Conservation (phyloP, 1,139 yeast species). For the Hansenula sp. region DNA sequence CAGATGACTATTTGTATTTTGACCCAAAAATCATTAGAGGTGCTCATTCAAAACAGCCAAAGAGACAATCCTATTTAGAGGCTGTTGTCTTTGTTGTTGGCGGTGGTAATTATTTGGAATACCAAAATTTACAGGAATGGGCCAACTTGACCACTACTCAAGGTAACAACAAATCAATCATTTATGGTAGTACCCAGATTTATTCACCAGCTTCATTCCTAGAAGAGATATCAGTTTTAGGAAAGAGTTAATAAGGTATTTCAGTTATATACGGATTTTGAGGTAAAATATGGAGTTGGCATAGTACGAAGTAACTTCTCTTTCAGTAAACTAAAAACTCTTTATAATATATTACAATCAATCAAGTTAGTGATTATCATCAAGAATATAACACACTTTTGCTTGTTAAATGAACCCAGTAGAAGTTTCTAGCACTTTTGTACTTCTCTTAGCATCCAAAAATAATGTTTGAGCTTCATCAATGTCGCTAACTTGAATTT, state of each 20-base stretch:
- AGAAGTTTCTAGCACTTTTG: slow-evolving; percentile 58
- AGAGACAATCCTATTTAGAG: slow-evolving; percentile 75
- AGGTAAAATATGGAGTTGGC: no score
- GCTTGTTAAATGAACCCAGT: slow-evolving; percentile 16
- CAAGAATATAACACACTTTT: no score
- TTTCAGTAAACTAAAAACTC: no score
- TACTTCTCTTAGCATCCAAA: slow-evolving; percentile 85
- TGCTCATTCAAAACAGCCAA: slow-evolving; percentile 84
- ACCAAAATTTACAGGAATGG: slow-evolving; percentile 93
- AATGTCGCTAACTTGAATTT: slow-evolving; percentile 66
- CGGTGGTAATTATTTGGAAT: slow-evolving; percentile 93
- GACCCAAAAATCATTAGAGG: slow-evolving; percentile 89
- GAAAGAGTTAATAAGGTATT: slow-evolving; percentile 20
- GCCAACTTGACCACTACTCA: slow-evolving; percentile 38
- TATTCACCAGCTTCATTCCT: slow-evolving; percentile 75
- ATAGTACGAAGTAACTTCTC: no score
- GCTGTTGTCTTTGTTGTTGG: slow-evolving; percentile 91
- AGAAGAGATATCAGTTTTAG: slow-evolving; percentile 64
- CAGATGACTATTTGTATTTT: slow-evolving; percentile 86
- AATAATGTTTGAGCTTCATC: slow-evolving; percentile 86
- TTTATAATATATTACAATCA: slow-evolving; percentile 1
- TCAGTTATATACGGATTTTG: no score
- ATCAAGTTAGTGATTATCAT: background rate
- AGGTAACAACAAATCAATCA: slow-evolving; percentile 42
- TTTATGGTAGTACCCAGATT: slow-evolving; percentile 86